Base-by-base conservation (phyloP, 768 basidiomycete species). In the Epithele typhae region DNA sequence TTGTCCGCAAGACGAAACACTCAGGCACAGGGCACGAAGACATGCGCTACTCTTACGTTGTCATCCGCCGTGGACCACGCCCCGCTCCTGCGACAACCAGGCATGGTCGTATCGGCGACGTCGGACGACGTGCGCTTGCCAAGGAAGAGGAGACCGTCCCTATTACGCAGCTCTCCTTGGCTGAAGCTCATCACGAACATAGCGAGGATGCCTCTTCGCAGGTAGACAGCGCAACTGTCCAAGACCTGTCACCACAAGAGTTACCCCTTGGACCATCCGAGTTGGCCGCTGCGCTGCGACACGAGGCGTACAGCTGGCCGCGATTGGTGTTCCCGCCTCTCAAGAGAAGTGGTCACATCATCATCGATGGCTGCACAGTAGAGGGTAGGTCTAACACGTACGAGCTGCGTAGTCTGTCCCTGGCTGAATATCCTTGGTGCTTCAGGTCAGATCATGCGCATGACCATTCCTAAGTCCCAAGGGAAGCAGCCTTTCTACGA, bases 401-500 rank as follows among this genome's bases (percentile, higher is more conserved):
- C 18, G 15, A 36, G 9, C 35, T 24, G 8, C 27, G 27, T 30
- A n/a, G n/a, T n/a, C n/a, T n/a, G n/a, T n/a, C n/a, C n/a, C n/a
- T n/a, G n/a, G n/a, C n/a, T n/a, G n/a, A n/a, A n/a, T n/a, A n/a
- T n/a, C n/a, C n/a, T n/a, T n/a, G n/a, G n/a, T n/a, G n/a, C 19
- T 18, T 37, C 58, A 96, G 95, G 88, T 25, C 84, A 89, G 66
- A 86, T 98, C 38, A 87, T 93, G 77, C 83, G 95, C 5, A 70
- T 94, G 65, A 95, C 87, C 4, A 82, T 95, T 32, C 89, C 95
- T 0, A 92, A 82, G 56, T 94, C 91, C 2, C 93, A 94, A 68
- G 93, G 93, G n/a, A 94, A 92, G 64, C 93, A 97, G 58, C 76
- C 80, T 0, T 99, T 82, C 61, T 92, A 97, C 61, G 96, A 98